phyloP scores from a whole-genome alignment of 2,329 filamentous ascomycete species.

The Aspergillus pseudoglaucus region DNA sequence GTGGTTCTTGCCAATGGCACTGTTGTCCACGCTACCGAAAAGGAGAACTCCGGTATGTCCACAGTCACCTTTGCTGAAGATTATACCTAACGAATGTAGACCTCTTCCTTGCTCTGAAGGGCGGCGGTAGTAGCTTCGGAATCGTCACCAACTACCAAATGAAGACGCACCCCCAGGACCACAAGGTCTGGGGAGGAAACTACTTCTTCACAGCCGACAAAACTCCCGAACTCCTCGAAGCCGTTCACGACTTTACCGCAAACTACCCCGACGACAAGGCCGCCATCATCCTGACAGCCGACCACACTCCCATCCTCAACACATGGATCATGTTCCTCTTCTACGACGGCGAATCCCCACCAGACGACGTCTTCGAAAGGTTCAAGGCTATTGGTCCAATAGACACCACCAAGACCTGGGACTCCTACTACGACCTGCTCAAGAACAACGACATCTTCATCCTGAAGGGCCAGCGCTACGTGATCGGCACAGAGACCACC shows the following conservation, averaged over 20 bases:
- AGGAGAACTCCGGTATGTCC: constrained; percentile 24
- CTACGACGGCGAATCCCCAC: constrained; percentile 53
- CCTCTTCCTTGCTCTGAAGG: constrained; percentile 38
- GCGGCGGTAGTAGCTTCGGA: constrained; percentile 40
- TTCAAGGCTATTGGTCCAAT: constrained; percentile 46
- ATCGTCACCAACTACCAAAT: constrained; percentile 37
- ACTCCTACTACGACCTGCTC: constrained; percentile 42
- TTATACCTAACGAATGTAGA: constrained; percentile 18
- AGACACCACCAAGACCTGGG: constrained; percentile 43
- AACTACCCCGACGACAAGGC: constrained; percentile 55
- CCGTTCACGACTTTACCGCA: constrained; percentile 29
- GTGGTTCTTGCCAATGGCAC: constrained; percentile 44
- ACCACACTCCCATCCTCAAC: constrained; percentile 43
- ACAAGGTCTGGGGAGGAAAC: constrained; percentile 44
- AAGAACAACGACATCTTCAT: constrained; percentile 39
- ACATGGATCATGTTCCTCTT: constrained; percentile 57
- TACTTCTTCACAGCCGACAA: constrained; percentile 34
- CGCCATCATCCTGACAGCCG: constrained; percentile 52
- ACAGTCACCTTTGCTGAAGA: no score
- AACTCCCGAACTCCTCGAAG: constrained; percentile 28
- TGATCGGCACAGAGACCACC: constrained; percentile 34
- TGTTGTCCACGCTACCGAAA: constrained; percentile 36
- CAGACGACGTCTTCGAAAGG: constrained; percentile 49
- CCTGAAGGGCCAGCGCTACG: constrained; percentile 32
- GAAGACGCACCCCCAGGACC: constrained; percentile 25